Evolutionary conservation across 495 filamentous ascomycete species (phyloP).

Genomic region (Collariella sp.): DNA sequence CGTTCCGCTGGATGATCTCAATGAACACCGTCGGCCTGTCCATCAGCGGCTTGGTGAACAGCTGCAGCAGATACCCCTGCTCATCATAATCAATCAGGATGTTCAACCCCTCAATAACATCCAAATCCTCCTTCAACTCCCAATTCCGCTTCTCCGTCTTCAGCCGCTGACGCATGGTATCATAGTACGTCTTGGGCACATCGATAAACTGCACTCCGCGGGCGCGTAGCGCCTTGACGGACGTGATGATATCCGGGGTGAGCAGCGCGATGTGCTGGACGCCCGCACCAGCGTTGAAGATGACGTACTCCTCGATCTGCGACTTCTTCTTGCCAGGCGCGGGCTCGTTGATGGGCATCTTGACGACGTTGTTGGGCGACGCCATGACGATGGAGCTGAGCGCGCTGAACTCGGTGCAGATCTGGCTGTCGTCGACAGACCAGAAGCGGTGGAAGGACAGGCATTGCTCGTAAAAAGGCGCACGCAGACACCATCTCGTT

Average conservation of each 20-base stretch:
- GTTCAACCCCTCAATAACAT: constrained; percentile 59
- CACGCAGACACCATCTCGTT: constrained; percentile 75
- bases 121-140: constrained; percentile 66
- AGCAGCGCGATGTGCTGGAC: constrained; percentile 88
- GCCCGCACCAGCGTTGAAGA: constrained; percentile 76
- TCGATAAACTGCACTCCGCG: constrained; percentile 84
- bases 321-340: constrained; percentile 74
- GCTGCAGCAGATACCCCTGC: constrained; percentile 71
- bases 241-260: constrained; percentile 65
- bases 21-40: constrained; percentile 90
- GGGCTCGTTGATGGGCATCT: constrained; percentile 97
- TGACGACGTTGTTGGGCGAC: constrained; percentile 63
- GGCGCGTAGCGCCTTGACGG: constrained; percentile 64
- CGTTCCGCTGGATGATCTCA: constrained; percentile 83
- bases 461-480: constrained; percentile 77
- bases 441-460: constrained; percentile 95
- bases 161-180: constrained; percentile 60
- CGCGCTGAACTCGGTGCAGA: constrained; percentile 83
- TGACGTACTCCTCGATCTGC: constrained; percentile 89
- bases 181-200: constrained; percentile 76
- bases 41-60: constrained; percentile 89
- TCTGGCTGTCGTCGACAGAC: constrained; percentile 79
- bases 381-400: constrained; percentile 83
- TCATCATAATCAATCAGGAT: constrained; percentile 92
- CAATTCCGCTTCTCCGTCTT: constrained; percentile 42